Evolutionary conservation across 352 stramenopile species (phyloP).

Genomic region (Globisporangium viniferum): DNA sequence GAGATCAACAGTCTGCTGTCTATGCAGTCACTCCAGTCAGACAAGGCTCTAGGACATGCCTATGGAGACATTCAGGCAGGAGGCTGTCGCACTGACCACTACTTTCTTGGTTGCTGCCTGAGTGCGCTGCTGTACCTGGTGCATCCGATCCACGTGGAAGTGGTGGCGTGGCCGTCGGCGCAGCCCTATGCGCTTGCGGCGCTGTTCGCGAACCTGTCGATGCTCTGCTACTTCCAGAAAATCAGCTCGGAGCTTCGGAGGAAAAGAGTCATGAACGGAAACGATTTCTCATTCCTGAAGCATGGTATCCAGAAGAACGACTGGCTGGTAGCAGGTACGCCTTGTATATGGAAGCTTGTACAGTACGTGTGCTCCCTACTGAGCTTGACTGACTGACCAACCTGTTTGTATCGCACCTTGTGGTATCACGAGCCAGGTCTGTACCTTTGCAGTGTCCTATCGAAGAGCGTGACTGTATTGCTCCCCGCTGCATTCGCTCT

Average conservation of each 20-base stretch:
- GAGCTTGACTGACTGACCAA: too few relatives aligned
- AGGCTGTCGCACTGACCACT: background rate
- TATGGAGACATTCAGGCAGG: background rate
- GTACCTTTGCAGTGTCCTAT: constrained; percentile 13
- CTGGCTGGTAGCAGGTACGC: constrained; percentile 4
- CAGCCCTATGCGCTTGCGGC: constrained; percentile 62
- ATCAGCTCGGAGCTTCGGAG: background rate
- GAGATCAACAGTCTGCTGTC: constrained; percentile 15
- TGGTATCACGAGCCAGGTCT: background rate
- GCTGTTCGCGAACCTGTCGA: constrained; percentile 45
- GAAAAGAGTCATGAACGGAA: background rate
- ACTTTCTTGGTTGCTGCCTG: constrained; percentile 29
- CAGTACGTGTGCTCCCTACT: too few relatives aligned
- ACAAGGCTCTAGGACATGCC: background rate
- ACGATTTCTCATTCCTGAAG: background rate
- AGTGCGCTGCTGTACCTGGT: constrained; percentile 49
- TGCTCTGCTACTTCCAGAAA: constrained; percentile 27
- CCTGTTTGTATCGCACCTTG: background rate
- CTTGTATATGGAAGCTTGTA: too few relatives aligned
- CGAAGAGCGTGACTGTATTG: constrained; percentile 12
- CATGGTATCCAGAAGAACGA: background rate
- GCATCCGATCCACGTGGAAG: constrained; percentile 50
- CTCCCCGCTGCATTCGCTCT: constrained; percentile 7
- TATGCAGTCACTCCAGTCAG: background rate
- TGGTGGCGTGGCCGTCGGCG: constrained; percentile 30